These are phyloP conservation scores for Carex parvula DNA, from an alignment of 176 grass and related monocot species.

Conservation along the genomic window DNA sequence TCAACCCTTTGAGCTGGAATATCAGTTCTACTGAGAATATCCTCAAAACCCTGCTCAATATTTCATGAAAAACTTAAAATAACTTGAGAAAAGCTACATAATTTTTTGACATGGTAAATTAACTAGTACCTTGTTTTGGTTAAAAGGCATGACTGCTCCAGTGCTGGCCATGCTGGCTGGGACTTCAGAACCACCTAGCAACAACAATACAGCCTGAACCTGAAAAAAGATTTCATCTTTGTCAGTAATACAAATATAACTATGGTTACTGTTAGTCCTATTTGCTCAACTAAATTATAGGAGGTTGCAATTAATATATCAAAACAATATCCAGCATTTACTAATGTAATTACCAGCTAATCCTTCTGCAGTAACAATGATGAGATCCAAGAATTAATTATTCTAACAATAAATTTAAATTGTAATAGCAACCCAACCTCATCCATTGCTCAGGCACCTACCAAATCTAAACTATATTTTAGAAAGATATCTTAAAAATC, in stretches of 20 bases:
- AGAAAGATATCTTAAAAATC: neutral
- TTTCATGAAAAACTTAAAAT: neutral
- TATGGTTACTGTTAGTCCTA: neutral
- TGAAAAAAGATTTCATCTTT: conserved; percentile 29
- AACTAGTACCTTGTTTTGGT: conserved; percentile 49
- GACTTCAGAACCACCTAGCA: conserved; percentile 66
- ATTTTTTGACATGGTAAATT: conserved; percentile 9
- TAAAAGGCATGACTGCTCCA: conserved; percentile 36
- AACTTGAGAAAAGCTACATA: neutral
- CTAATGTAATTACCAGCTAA: neutral
- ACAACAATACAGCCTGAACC: conserved; percentile 78
- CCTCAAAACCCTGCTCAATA: conserved; percentile 60
- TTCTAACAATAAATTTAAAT: neutral
- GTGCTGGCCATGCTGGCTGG: conserved; percentile 40
- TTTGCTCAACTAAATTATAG: neutral
- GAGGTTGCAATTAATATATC: neutral
- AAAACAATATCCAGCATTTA: neutral
- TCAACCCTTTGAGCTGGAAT: conserved; percentile 88
- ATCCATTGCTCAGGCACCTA: neutral
- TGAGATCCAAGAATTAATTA: neutral
- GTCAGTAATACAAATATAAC: conserved; percentile 1
- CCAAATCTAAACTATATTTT: neutral
- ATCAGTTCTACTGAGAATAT: conserved; percentile 77
- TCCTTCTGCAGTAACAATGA: neutral
- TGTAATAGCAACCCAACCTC: neutral